Evolutionary conservation across 1,139 yeast species (phyloP).

Genomic region (Hyphopichia wangnamkhiaoensis): DNA sequence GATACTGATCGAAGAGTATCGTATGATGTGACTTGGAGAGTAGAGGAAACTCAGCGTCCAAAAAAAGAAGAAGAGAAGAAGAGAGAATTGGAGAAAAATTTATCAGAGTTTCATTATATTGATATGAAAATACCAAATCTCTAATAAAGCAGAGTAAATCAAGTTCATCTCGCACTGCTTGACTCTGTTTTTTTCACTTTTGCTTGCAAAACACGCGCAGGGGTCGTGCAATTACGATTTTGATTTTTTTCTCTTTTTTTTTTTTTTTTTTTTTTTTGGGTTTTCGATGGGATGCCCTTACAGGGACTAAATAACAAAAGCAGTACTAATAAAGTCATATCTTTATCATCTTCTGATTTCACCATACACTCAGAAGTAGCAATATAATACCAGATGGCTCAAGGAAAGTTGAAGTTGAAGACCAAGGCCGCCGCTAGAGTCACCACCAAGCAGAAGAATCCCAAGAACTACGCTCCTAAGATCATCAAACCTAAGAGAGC

Average conservation of each 20-base stretch:
- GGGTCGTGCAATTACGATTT: neutral
- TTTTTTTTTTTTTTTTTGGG: no score
- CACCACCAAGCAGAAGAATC: constrained; percentile 56
- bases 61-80: neutral
- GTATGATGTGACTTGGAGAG: constrained; percentile 1
- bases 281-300: neutral
- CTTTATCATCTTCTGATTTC: no score
- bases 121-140: neutral
- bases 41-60: neutral
- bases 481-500: constrained; percentile 69
- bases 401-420: constrained; percentile 52
- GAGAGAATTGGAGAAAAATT: neutral
- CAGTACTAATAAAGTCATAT: neutral
- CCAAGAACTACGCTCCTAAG: constrained; percentile 71
- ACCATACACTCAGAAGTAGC: no score
- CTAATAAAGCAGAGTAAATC: constrained; percentile 1
- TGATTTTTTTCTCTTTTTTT: neutral
- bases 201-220: no score
- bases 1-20: neutral
- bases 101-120: no score
- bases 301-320: neutral
- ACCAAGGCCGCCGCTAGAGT: constrained; percentile 50
- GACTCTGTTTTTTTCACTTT: constrained; percentile 1
- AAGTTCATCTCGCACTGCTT: neutral
- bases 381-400: constrained; percentile 48